Evolutionary conservation across 306 rosid species (phyloP).

Genomic region (Trifolium subterraneum): DNA sequence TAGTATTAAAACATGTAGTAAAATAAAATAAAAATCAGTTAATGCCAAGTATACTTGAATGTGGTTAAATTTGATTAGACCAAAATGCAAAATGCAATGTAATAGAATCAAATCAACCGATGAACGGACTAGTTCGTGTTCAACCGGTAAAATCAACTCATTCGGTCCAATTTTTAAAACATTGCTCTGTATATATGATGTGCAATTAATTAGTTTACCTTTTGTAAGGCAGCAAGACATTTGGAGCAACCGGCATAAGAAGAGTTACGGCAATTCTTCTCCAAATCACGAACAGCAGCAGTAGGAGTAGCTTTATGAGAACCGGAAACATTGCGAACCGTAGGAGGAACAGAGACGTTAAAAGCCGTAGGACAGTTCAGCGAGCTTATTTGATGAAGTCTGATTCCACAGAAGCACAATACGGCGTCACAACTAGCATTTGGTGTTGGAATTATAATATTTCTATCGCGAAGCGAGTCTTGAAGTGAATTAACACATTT

Average conservation of each 20-base stretch:
- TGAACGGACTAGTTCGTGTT: background rate
- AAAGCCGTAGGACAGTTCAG: background rate
- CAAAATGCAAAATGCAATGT: background rate
- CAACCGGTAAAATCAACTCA: too few relatives aligned
- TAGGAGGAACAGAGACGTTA: background rate
- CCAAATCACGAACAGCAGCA: constrained; percentile 5
- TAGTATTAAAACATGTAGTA: too few relatives aligned
- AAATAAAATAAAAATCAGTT: too few relatives aligned
- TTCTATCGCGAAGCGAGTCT: background rate
- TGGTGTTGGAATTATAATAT: background rate
- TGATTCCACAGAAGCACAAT: background rate
- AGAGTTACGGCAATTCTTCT: constrained; percentile 12
- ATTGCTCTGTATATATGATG: background rate
- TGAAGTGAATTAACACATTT: constrained; percentile 1
- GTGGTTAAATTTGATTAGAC: background rate
- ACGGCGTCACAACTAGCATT: constrained; percentile 3
- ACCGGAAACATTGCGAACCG: background rate
- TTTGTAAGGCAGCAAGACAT: constrained; percentile 2
- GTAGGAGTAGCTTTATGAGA: constrained; percentile 16
- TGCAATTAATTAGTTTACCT: background rate
- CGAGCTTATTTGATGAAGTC: constrained; percentile 9
- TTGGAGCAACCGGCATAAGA: constrained; percentile 3
- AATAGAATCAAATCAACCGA: too few relatives aligned
- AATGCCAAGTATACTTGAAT: too few relatives aligned
- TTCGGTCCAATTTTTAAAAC: background rate